Percentiles rank a stretch among this genome's conserved stretches.
phyloP scores from a whole-genome alignment of 352 stramenopile genomes.

The Globisporangium sylvaticum region DNA sequence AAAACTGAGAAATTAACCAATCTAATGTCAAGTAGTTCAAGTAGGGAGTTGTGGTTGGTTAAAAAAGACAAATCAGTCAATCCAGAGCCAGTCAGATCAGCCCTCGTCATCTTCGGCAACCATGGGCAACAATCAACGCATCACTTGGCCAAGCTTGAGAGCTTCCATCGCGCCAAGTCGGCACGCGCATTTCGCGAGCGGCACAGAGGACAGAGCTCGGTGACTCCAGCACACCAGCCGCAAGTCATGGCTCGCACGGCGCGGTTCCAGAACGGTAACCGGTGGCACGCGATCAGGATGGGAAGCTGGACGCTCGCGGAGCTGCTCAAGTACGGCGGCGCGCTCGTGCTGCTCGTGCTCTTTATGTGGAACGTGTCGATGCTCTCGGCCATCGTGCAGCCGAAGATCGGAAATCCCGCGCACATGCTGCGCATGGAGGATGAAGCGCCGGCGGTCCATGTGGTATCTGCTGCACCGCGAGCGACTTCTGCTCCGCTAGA shows the following conservation, averaged over 20 bases:
- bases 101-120: background rate
- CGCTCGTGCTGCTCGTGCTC: constrained; percentile 28
- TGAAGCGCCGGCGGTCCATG: background rate
- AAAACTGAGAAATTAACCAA: background rate
- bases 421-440: constrained; percentile 12
- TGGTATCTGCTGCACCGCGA: background rate
- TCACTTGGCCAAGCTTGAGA: background rate
- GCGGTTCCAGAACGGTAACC: constrained; percentile 20
- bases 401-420: background rate
- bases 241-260: constrained; percentile 17
- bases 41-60: background rate
- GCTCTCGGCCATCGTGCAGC: constrained; percentile 28
- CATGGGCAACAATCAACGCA: background rate
- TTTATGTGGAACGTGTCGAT: constrained; percentile 58
- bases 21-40: too few species aligned
- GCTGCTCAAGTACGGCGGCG: constrained; percentile 25
- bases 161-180: background rate
- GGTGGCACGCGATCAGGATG: constrained; percentile 22
- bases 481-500: background rate
- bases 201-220: background rate
- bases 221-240: background rate
- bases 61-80: background rate
- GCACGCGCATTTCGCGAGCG: background rate
- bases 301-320: constrained; percentile 17
- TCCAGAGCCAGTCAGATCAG: background rate